Conservation (phyloP, 495 filamentous ascomycete species). For the Halenospora varia region DNA sequence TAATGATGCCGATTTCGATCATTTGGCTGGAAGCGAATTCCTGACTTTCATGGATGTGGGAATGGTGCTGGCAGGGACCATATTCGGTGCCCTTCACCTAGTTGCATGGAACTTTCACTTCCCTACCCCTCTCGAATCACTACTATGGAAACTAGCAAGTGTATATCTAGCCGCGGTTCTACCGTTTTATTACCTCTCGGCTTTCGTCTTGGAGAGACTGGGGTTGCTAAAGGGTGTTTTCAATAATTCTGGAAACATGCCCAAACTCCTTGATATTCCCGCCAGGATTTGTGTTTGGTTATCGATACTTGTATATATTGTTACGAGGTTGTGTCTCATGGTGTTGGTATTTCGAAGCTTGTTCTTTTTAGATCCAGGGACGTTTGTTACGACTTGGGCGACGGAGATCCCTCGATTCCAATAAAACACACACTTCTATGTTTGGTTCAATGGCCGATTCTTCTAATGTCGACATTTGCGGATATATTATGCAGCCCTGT, state of each 20-base stretch:
- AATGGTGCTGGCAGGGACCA: neutral
- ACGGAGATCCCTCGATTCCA: slow-evolving; percentile 10
- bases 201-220: neutral
- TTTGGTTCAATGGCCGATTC: no score
- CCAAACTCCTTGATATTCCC: slow-evolving; percentile 15
- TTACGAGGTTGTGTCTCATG: slow-evolving; percentile 4
- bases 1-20: slow-evolving; percentile 2
- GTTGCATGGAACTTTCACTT: slow-evolving; percentile 38
- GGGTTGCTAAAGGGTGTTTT: neutral
- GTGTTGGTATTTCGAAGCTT: slow-evolving; percentile 6
- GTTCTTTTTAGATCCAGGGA: neutral
- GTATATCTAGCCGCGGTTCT: neutral
- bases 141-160: slow-evolving; percentile 30
- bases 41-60: neutral
- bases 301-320: neutral
- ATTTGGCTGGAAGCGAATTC: neutral
- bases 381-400: slow-evolving; percentile 11
- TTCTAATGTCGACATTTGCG: no score
- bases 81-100: slow-evolving; percentile 35
- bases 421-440: no score
- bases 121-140: slow-evolving; percentile 28
- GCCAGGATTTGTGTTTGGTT: neutral
- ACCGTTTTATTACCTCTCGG: neutral
- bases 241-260: neutral
- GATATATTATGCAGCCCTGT: no score